Conservation (phyloP, 768 basidiomycete species). For the Mycena leptocephala region DNA sequence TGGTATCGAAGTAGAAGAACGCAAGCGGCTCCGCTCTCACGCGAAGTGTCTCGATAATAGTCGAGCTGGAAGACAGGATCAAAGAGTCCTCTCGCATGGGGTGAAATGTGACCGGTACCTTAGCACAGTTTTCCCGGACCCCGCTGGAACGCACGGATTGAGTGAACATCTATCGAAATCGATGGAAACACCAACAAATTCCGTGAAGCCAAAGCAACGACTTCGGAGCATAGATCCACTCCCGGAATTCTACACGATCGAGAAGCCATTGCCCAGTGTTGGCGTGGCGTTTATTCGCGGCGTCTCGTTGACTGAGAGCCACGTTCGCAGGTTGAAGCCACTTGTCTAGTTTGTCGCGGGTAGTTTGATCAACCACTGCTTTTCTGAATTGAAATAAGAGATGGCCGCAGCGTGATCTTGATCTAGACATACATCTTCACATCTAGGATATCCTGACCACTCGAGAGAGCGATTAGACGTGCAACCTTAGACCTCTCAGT, state of each 20-base stretch:
- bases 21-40: not conserved
- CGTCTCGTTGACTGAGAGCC: not conserved
- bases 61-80: not conserved
- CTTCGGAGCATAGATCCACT: conserved; percentile 9
- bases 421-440: not conserved
- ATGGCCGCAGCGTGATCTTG: not conserved
- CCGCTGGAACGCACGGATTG: no score
- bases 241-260: not conserved
- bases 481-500: no score
- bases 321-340: conserved; percentile 9
- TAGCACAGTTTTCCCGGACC: no score
- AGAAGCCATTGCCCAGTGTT: not conserved
- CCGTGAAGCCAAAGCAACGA: conserved; percentile 16
- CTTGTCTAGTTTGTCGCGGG: not conserved
- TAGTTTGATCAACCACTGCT: not conserved
- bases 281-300: not conserved
- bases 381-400: not conserved
- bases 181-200: conserved; percentile 1
- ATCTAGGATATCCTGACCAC: not conserved
- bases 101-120: no score
- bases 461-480: conserved; percentile 5
- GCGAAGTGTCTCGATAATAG: not conserved
- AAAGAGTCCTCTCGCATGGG: no score
- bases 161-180: no score
- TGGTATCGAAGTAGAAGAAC: conserved; percentile 29